phyloP scores from a whole-genome alignment of 2,329 filamentous ascomycete species.

The Aspergillus texensis region DNA sequence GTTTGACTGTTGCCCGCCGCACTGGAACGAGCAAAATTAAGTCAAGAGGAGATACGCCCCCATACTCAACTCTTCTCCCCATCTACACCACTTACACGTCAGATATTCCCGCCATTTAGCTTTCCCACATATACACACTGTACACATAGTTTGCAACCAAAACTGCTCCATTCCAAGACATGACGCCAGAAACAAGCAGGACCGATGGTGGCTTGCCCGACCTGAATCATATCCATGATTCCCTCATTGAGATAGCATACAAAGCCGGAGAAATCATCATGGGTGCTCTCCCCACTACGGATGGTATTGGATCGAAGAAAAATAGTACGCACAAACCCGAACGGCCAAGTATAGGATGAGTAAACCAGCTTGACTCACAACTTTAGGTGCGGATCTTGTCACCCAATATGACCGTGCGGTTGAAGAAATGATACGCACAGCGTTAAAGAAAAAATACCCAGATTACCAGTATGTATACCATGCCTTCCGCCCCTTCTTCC shows the following conservation, averaged over 20 bases:
- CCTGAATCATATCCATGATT: slow-evolving; percentile 46
- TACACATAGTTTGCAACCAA: background rate
- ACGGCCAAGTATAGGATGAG: background rate
- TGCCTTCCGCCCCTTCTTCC: background rate
- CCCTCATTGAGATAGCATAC: slow-evolving; percentile 42
- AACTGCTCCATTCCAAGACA: background rate
- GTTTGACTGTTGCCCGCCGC: background rate
- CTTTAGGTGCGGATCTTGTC: slow-evolving; percentile 60
- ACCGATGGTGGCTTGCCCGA: slow-evolving; percentile 18
- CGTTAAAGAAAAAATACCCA: slow-evolving; percentile 56
- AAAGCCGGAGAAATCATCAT: slow-evolving; percentile 48
- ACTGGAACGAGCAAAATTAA: background rate
- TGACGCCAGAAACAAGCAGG: background rate
- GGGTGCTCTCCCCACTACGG: slow-evolving; percentile 42
- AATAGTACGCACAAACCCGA: slow-evolving; percentile 39
- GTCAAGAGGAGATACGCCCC: background rate
- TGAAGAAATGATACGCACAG: slow-evolving; percentile 58
- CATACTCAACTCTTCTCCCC: background rate
- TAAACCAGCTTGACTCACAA: slow-evolving; percentile 1
- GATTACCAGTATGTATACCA: slow-evolving; percentile 48
- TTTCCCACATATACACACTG: background rate
- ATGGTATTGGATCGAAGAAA: slow-evolving; percentile 47
- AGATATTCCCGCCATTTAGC: background rate
- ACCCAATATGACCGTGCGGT: slow-evolving; percentile 66
- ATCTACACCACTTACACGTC: background rate